Conservation (phyloP, 805 yeast genomes). For the Blastobotrys americana region DNA sequence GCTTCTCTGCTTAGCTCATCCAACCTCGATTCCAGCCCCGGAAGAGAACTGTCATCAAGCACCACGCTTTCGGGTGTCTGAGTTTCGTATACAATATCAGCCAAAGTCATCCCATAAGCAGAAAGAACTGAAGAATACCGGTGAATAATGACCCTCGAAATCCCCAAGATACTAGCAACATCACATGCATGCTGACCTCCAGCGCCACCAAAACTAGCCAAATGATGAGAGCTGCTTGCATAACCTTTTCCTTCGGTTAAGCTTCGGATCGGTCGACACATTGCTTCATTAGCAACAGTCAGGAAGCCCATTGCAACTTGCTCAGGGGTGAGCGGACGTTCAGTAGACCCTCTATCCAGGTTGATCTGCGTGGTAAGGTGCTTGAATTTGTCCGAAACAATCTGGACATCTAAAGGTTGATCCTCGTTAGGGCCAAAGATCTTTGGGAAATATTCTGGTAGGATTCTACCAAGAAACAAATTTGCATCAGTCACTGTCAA, state of each 20-base stretch:
- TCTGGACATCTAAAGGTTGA: conserved; percentile 54
- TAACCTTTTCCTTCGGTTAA: conserved; percentile 82
- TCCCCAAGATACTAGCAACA: conserved; percentile 65
- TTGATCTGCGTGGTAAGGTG: conserved; percentile 54
- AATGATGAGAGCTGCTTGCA: conserved; percentile 52
- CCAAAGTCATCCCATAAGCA: conserved; percentile 83
- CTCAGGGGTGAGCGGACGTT: conserved; percentile 45
- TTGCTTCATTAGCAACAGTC: conserved; percentile 76
- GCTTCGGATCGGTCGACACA: conserved; percentile 86
- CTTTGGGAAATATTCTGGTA: conserved; percentile 69
- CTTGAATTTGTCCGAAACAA: conserved; percentile 43
- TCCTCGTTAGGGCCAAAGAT: conserved; percentile 79
- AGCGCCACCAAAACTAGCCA: conserved; percentile 88
- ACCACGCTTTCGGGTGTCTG: conserved; percentile 61
- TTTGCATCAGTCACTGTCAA: conserved; percentile 83
- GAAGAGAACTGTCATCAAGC: conserved; percentile 30
- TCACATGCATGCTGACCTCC: conserved; percentile 88
- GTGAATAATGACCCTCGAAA: conserved; percentile 62
- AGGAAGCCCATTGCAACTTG: conserved; percentile 77
- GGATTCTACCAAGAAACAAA: conserved; percentile 59
- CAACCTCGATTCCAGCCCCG: conserved; percentile 40
- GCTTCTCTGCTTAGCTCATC: conserved; percentile 40
- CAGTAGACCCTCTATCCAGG: background rate
- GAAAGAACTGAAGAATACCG: conserved; percentile 76
- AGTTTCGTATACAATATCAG: conserved; percentile 75